Evolutionary conservation across 495 filamentous ascomycete species (phyloP), one percentile per base, ranked within the genome.

Genomic region (Talaromyces stipitatus): DNA sequence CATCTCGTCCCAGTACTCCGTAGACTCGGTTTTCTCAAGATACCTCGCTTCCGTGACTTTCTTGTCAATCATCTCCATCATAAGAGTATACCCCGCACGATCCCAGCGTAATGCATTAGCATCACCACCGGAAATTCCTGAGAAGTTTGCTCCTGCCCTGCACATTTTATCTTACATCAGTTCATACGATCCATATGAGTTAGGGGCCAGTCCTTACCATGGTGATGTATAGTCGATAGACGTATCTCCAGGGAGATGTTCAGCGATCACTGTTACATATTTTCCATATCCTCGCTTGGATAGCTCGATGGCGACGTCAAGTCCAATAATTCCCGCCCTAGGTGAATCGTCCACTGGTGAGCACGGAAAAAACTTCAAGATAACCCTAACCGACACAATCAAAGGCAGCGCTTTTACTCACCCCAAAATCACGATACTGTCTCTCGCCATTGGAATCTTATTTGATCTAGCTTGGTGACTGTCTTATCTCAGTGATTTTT

Each of bases 91-190:
- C 1, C 67, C 67, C 4, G 66, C 24, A 6, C 59, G 58, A 29
- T 71, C 67, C 67, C 69, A 71, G 22, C 61, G 57, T 22, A 71
- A 26, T 0, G 67, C 67, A 59, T 71, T 69, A 2, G 32, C 54
- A 55, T 71, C 65, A 14, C 54, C 64, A 18, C 67, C 65, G 2
- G 69, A 68, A 5, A 71, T 66, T 14, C 62, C 69, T 9, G 68
- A 71, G 50, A 71, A 71, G 58, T 71, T 71, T 30, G 61, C 62
- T 11, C 68, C 68, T 7, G 67, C 68, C 68, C 68, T 71, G 3
- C 24, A 23, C 14, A 23, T 14, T 18, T 36, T 11, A 33, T 10
- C 4, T 38, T 6, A 60, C 1, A 48, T 48, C 22, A 48, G 22
- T 26, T n/a, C n/a, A n/a, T 8, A 14, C 24, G 22, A 20, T 23